Conservation (phyloP, 163 green algal genomes). For the Chloromonas sp. region DNA sequence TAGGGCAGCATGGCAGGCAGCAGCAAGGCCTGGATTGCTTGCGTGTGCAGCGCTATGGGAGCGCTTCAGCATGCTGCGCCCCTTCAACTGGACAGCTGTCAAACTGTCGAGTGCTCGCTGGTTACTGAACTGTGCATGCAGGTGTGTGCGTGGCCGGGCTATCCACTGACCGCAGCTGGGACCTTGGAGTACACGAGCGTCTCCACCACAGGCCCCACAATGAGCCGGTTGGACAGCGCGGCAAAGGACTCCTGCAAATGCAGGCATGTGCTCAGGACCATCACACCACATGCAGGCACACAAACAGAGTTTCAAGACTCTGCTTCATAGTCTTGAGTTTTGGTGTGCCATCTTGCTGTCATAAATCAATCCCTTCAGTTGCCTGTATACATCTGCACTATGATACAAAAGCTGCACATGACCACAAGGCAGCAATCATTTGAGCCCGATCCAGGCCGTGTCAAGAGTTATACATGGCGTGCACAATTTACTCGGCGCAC, state of each 20-base stretch:
- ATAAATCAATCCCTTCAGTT: background rate
- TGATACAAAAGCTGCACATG: background rate
- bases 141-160: no score
- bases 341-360: background rate
- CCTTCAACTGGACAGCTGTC: background rate
- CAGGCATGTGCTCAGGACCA: background rate
- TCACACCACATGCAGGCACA: no score
- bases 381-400: background rate
- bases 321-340: background rate
- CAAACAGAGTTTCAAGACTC: no score
- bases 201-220: slow-evolving; percentile 81
- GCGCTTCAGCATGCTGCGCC: no score
- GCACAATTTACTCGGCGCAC: background rate
- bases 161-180: slow-evolving; percentile 19
- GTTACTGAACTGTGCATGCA: no score
- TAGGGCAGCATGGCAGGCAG: no score
- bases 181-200: slow-evolving; percentile 85
- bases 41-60: no score
- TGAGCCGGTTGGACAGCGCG: slow-evolving; percentile 58
- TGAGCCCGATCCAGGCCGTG: no score
- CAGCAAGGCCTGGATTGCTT: no score
- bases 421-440: background rate
- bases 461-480: no score
- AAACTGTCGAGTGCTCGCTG: no score
- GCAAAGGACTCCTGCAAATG: slow-evolving; percentile 44